These are phyloP conservation scores for Rubroshorea leprosula DNA, from an alignment of 345 rosid genomes.

Conservation along the genomic window DNA sequence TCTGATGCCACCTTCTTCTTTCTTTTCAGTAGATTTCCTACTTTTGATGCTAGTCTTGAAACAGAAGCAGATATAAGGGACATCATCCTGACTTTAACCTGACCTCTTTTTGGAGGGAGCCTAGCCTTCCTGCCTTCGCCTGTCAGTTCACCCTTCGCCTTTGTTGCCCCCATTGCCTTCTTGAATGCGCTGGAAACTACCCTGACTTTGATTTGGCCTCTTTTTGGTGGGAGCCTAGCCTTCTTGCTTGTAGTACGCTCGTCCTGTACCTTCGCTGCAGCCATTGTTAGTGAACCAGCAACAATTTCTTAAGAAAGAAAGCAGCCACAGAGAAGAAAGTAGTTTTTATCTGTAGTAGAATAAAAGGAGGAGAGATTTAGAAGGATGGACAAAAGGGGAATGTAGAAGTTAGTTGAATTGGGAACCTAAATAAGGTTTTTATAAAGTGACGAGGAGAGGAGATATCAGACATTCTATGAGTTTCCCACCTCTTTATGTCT, in stretches of 20 bases:
- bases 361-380: no score
- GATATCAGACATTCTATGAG: no score
- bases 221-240: background rate
- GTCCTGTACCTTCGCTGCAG: no score
- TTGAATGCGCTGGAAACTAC: background rate
- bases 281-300: no score
- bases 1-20: slow-evolving; percentile 5
- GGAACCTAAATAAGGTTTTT: no score
- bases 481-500: no score
- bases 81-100: background rate
- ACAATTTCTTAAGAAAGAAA: no score
- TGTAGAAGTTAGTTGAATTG: no score
- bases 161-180: background rate
- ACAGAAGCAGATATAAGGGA: background rate
- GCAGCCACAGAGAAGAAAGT: no score
- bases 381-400: no score
- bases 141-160: background rate
- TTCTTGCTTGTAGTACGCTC: background rate
- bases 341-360: no score
- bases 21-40: background rate
- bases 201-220: background rate
- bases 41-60: slow-evolving; percentile 5
- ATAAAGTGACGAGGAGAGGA: no score
- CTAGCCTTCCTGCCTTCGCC: background rate
- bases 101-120: slow-evolving; percentile 15